Evolutionary conservation across 2,329 filamentous ascomycete species (phyloP), one percentile per base, ranked within the genome.

Genomic region (Plenodomus tracheiphilus): DNA sequence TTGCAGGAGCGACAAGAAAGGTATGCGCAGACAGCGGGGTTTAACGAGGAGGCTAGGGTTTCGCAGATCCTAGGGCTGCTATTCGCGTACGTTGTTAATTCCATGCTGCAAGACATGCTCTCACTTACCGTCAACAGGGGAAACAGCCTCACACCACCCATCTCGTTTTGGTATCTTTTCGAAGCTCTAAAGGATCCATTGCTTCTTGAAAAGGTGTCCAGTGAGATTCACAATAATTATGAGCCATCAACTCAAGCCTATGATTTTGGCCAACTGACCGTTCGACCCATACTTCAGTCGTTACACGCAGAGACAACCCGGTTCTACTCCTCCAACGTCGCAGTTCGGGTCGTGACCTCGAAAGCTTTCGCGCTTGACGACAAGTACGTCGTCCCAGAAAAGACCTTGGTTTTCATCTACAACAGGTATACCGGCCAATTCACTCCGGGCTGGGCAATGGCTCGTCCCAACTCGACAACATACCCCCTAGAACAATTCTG

Each of bases 141-240:
- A 17, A 62, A 55, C 6, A 54, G 54, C 28, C 34, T 62, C 2
- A 49, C 34, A 3, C 38, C 58, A 2, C 57, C 55, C 1, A 41
- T 57, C 6, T 45, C 55, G 2, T 62, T 61, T 36, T 62, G 59
- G 59, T 51, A 55, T 4, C 11, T 54, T 5, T 61, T 57, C 15
- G 55, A 62, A 18, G 52, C 37, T 2, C 39, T 56, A 3, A 48
- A 53, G 3, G 21, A 49, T 9, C 43, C 38, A 1, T 11, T 20
- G 2, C 7, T 60, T 0, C 35, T 30, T 5, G 15, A 25, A 0
- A 18, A 41, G 3, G 49, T 55, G 0, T 8, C 34, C 1, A 9
- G 16, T 8, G 53, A 59, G 1, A 41, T 61, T 1, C 3, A 28
- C 0, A 7, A n/a, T 2, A 38, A 52, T 2, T 21, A 13, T 4